Evolutionary conservation across 352 stramenopile genomes (phyloP).

Genomic region (Globisporangium barbulae): DNA sequence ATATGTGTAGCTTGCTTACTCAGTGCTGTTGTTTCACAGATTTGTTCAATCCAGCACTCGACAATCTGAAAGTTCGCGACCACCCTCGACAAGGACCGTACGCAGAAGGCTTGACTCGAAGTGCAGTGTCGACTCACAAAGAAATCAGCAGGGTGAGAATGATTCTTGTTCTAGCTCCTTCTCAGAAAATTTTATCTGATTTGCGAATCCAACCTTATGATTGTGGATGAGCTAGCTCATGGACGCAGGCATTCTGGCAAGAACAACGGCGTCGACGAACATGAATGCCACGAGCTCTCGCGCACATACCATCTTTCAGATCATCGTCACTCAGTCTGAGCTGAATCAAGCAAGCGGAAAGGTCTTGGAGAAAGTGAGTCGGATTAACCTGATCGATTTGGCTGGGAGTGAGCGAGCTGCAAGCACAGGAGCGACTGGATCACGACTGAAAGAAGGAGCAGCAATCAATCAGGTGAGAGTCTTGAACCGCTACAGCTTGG

Average conservation of each 20-base stretch:
- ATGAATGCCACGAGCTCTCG: slow-evolving; percentile 86
- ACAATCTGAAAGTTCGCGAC: slow-evolving; percentile 88
- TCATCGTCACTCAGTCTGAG: slow-evolving; percentile 79
- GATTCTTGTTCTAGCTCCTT: neutral
- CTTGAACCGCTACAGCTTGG: neutral
- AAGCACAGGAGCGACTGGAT: slow-evolving; percentile 88
- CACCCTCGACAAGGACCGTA: slow-evolving; percentile 84
- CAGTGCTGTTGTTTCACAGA: slow-evolving; percentile 26
- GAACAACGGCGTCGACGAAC: slow-evolving; percentile 83
- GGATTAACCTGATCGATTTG: slow-evolving; percentile 92
- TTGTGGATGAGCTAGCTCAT: slow-evolving; percentile 46
- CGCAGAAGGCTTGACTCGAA: slow-evolving; percentile 73
- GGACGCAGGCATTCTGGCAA: slow-evolving; percentile 77
- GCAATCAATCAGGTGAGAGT: slow-evolving; percentile 88
- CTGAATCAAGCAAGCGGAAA: slow-evolving; percentile 68
- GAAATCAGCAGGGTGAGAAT: slow-evolving; percentile 63
- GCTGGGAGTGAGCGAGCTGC: slow-evolving; percentile 86
- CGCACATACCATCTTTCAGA: slow-evolving; percentile 84
- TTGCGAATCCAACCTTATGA: neutral
- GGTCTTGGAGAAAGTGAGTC: slow-evolving; percentile 79
- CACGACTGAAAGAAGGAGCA: slow-evolving; percentile 89
- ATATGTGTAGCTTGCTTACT: neutral
- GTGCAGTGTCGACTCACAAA: slow-evolving; percentile 74
- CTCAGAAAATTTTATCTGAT: neutral
- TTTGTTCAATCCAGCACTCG: slow-evolving; percentile 77